Conservation (phyloP, 805 yeast species). For the Ogataea parapolymorpha region DNA sequence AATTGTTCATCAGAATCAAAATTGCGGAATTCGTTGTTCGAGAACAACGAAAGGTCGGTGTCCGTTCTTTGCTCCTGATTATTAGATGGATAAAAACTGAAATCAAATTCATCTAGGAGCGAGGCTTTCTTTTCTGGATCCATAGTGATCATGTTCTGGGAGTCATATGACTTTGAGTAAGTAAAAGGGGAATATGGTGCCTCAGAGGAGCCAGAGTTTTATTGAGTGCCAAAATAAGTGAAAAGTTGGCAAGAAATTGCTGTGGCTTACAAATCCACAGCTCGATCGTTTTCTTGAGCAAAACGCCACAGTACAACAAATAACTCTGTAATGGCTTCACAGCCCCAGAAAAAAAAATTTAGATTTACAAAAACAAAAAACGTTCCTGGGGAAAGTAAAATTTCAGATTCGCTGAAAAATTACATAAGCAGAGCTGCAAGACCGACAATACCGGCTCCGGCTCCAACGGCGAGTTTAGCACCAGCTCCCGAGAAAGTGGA, state of each 20-base stretch:
- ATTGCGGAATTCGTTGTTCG: constrained; percentile 25
- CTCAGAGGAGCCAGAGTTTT: background rate
- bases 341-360: background rate
- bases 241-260: background rate
- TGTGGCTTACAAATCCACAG: constrained; percentile 1
- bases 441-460: constrained; percentile 23
- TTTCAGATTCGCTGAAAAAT: background rate
- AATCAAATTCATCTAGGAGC: constrained; percentile 18
- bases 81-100: constrained; percentile 10
- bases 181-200: background rate
- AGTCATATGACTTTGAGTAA: constrained; percentile 11
- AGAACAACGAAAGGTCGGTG: constrained; percentile 22
- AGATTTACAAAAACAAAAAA: background rate
- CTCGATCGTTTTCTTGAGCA: background rate
- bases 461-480: constrained; percentile 17
- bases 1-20: constrained; percentile 9
- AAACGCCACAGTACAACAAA: constrained; percentile 4
- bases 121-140: constrained; percentile 6
- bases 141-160: background rate
- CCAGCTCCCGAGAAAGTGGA: constrained; percentile 13
- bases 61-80: background rate
- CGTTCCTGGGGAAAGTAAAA: too few relatives aligned
- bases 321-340: background rate
- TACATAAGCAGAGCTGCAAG: constrained; percentile 22
- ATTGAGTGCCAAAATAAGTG: background rate